Base-by-base conservation (phyloP, 192 early-diverging fungal genomes). In the Dimargaris xerosporica region DNA sequence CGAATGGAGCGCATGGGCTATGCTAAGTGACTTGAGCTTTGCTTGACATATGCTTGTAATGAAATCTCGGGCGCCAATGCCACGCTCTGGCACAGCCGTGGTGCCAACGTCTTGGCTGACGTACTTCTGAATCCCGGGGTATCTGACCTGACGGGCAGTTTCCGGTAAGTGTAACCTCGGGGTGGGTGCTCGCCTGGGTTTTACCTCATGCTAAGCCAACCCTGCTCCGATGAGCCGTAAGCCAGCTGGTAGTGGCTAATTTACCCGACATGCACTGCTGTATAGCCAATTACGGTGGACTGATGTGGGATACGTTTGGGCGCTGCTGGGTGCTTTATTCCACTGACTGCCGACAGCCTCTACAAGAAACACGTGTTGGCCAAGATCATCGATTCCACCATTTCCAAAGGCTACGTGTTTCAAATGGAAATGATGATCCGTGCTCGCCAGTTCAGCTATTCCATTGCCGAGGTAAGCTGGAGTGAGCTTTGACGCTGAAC, bases 401-500 rank as follows among this genome's bases (percentile, higher is more conserved):
- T 94, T 42, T 91, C 93, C 54, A 96, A 96, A 73, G 95, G 95
- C 15, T 98, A 98, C 66, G 93, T 96, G 26, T 98, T 98, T 79
- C 95, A 98, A 74, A 96, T 96, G 93, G 95, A 98, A 70, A 96
- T 98, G 90, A 98, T 98, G 85, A 89, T 98, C 13, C 86, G 93
- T 28, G 95, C 95, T 53, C 79, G 93, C 65, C 91, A 96, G 72
- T 82, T 95, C 65, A 78, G 85, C 64, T 95, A 73, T 63, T 72
- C 81, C 6, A 88, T 98, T 61, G 92, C 88, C 28, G 93, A 98
- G 70, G 52, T 47, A 47, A 47, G 46, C 21, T 16, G 46, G 11
- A 3, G 76, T 80, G 15, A 12, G 46, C 50, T 12, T 5, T 21
- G 46, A 3, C 17, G 11, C 46, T 47, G 21, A 11, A n/a, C 11